Base-by-base conservation (phyloP, 73 alveolate species). In the Paramecium sonneborni region DNA sequence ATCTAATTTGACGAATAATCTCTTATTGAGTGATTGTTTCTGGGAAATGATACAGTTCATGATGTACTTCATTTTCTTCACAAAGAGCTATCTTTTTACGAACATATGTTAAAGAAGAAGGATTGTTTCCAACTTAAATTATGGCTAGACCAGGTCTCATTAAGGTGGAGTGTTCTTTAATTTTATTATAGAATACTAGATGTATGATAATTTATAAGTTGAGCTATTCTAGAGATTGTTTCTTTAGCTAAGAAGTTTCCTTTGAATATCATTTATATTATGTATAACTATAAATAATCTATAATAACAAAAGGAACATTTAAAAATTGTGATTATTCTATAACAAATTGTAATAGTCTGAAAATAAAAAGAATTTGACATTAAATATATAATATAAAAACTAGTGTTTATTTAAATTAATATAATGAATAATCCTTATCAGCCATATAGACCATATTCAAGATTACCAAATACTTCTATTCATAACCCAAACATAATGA, bases 101-200 rank as follows among this genome's bases (percentile, higher is more conserved):
- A 37, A 86, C 69, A 57, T 86, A 86, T 9, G 88, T 41, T 14
- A 57, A 21, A 23, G 93, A 86, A 11, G 93, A 67, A 38, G 74
- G 88, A 62, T 86, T 62, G 44, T 86, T 86, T 11, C 93, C 93
- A 58, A 86, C 93, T 15, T 62, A 34, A 86, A 86, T 56, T 34
- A 86, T 86, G 11, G 88, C 93, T 39, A 86, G 52, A 24, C 87
- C 93, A 32, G 93, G 93, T 62, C 86, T 32, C 32, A 15, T 72
- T 21, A 72, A 38, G 15, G 58, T 28, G 12, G 67, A 28, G 57
- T 35, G 32, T 72, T 72, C 84, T 32, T 72, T 35, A 72, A 72
- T 72, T 21, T 28, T 72, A 72, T 35, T 12, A 20, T 34, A 15
- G 35, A 72, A 38, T 72, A 72, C 86, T 35, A 14, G 9, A 35